Evolutionary conservation across 352 stramenopile genomes (phyloP).

Genomic region (Globisporangium echinulatum): DNA sequence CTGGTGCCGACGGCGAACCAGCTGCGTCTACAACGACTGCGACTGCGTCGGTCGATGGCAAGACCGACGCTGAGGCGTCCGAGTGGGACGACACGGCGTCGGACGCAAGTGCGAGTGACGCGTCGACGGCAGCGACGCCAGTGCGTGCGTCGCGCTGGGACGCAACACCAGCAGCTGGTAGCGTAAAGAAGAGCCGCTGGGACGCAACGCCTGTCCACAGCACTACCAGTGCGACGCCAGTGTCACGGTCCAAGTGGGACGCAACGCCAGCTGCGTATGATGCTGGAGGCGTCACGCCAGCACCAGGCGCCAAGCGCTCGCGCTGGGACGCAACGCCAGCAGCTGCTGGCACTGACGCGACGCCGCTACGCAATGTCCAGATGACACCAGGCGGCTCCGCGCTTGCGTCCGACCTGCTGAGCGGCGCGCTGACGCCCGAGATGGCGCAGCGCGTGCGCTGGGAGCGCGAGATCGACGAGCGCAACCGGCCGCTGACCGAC

Average conservation of each 20-base stretch:
- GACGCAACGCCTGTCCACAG: slow-evolving; percentile 67
- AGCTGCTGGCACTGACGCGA: slow-evolving; percentile 28
- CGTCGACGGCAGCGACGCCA: slow-evolving; percentile 42
- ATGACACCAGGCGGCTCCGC: slow-evolving; percentile 67
- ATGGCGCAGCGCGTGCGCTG: slow-evolving; percentile 90
- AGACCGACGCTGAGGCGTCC: slow-evolving; percentile 59
- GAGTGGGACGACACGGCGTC: slow-evolving; percentile 68
- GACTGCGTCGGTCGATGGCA: slow-evolving; percentile 16
- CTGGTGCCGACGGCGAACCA: slow-evolving; percentile 22
- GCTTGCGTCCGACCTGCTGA: slow-evolving; percentile 49
- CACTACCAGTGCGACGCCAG: slow-evolving; percentile 18
- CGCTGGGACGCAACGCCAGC: slow-evolving; percentile 97
- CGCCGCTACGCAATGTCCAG: slow-evolving; percentile 38
- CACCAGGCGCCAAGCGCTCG: slow-evolving; percentile 81
- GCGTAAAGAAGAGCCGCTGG: slow-evolving; percentile 77
- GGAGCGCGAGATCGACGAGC: slow-evolving; percentile 96
- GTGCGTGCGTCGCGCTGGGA: slow-evolving; percentile 73
- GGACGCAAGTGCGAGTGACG: slow-evolving; percentile 21
- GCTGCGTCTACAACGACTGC: slow-evolving; percentile 1
- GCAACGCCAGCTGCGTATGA: slow-evolving; percentile 76
- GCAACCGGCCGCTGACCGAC: slow-evolving; percentile 94
- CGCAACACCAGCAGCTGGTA: slow-evolving; percentile 29
- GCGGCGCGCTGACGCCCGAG: slow-evolving; percentile 81
- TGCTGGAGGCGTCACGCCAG: slow-evolving; percentile 41
- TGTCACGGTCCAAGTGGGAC: slow-evolving; percentile 85